These are phyloP conservation scores for Breviolum minutum DNA, from an alignment of 73 alveolate species.

Conservation along the genomic window DNA sequence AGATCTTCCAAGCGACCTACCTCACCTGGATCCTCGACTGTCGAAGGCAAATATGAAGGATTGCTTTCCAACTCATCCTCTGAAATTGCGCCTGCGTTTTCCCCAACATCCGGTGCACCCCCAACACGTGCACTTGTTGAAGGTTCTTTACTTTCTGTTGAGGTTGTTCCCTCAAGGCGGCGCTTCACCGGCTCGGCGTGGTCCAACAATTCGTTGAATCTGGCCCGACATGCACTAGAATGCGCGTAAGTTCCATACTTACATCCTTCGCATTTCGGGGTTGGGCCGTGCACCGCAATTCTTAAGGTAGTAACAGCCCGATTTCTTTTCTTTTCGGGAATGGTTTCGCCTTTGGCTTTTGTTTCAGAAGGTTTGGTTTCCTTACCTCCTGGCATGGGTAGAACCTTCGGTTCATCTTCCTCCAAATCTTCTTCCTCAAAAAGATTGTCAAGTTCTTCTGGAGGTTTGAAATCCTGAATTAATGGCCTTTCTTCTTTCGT, in stretches of 20 bases:
- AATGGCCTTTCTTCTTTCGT: not conserved
- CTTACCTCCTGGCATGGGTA: too few relatives aligned
- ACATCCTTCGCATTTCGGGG: not conserved
- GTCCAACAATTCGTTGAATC: not conserved
- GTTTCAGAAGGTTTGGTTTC: not conserved
- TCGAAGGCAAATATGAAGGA: not conserved
- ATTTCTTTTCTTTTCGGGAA: not conserved
- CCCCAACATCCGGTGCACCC: not conserved
- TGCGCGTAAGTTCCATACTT: not conserved
- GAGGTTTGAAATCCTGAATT: not conserved
- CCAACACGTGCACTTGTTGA: not conserved
- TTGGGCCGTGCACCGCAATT: conserved; percentile 4
- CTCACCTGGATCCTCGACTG: not conserved
- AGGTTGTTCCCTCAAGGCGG: too few relatives aligned
- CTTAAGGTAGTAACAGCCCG: not conserved
- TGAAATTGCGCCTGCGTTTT: too few relatives aligned
- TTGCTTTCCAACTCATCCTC: not conserved
- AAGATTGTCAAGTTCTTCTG: not conserved
- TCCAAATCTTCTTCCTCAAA: not conserved
- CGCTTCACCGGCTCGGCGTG: not conserved
- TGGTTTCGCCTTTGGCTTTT: not conserved
- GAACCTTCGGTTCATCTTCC: too few relatives aligned
- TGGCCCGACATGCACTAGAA: not conserved
- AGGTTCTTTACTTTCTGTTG: not conserved
- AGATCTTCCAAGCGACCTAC: not conserved